Conservation (phyloP, 2,329 filamentous ascomycete genomes). For the Aspergillus fijiensis region DNA sequence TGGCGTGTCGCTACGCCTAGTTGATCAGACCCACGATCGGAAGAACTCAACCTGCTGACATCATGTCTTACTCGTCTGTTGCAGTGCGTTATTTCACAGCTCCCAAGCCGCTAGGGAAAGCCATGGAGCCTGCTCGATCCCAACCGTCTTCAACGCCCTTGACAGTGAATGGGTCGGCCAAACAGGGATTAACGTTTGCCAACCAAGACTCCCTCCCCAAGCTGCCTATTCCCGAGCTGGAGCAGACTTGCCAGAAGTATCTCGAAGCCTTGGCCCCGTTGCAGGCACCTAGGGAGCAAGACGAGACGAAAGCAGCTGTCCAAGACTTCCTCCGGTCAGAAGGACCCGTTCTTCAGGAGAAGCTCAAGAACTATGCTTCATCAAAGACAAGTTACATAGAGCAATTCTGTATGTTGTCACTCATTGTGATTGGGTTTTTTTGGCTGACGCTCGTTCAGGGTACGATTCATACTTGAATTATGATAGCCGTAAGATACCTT, state of each 20-base stretch:
- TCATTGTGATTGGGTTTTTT: background rate
- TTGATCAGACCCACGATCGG: constrained; percentile 23
- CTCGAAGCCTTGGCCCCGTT: constrained; percentile 75
- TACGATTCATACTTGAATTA: constrained; percentile 98
- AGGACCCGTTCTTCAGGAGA: constrained; percentile 82
- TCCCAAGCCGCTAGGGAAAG: constrained; percentile 71
- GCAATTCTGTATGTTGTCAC: constrained; percentile 78
- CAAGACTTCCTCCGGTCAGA: constrained; percentile 79
- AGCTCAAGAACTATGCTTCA: constrained; percentile 83
- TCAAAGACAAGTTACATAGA: constrained; percentile 96
- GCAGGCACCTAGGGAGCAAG: constrained; percentile 76
- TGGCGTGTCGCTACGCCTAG: constrained; percentile 74
- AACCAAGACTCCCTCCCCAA: constrained; percentile 86
- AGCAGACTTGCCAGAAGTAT: constrained; percentile 75
- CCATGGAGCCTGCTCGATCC: constrained; percentile 52
- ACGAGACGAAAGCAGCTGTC: constrained; percentile 76
- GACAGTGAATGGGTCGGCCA: constrained; percentile 41
- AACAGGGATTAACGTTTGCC: constrained; percentile 78
- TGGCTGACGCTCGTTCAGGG: constrained; percentile 58
- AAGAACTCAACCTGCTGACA: constrained; percentile 43
- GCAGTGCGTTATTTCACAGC: constrained; percentile 70
- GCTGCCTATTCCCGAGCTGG: constrained; percentile 87
- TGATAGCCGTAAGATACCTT: constrained; percentile 66
- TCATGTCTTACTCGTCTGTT: constrained; percentile 60
- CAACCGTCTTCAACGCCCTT: constrained; percentile 18